Conservation (phyloP, 1,284 basidiomycete genomes). For the Pterulicium gracile region DNA sequence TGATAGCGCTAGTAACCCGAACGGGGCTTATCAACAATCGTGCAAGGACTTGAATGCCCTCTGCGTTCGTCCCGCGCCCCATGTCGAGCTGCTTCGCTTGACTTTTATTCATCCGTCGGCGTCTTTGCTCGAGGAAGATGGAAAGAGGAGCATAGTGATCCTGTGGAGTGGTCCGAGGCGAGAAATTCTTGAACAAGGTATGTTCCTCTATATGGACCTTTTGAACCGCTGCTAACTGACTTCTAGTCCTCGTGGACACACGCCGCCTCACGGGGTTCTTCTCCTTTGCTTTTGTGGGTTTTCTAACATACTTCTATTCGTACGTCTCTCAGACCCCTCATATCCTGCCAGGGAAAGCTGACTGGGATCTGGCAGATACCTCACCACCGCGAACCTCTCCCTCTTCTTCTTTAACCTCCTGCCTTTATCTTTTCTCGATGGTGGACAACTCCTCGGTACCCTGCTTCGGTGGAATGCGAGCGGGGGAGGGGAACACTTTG, state of each 20-base stretch:
- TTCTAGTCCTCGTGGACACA: background rate
- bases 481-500: background rate
- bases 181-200: slow-evolving; percentile 65
- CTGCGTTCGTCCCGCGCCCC: no score
- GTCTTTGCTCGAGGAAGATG: no score
- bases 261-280: background rate
- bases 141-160: slow-evolving; percentile 31
- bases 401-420: slow-evolving; percentile 66
- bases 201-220: slow-evolving; percentile 10
- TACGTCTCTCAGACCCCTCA: background rate
- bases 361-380: no score
- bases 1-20: no score
- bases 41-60: no score
- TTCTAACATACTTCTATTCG: slow-evolving; percentile 5
- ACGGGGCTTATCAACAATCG: no score
- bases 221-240: slow-evolving; percentile 2
- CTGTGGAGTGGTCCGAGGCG: slow-evolving; percentile 58
- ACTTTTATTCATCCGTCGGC: no score
- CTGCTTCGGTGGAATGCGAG: slow-evolving; percentile 19
- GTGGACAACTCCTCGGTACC: slow-evolving; percentile 35
- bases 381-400: slow-evolving; percentile 50
- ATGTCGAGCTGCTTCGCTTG: no score
- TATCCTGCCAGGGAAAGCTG: no score
- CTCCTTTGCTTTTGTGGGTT: background rate
- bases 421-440: slow-evolving; percentile 55